phyloP scores from a whole-genome alignment of 2,329 filamentous ascomycete species.

The Ceratocystis smalleyi region DNA sequence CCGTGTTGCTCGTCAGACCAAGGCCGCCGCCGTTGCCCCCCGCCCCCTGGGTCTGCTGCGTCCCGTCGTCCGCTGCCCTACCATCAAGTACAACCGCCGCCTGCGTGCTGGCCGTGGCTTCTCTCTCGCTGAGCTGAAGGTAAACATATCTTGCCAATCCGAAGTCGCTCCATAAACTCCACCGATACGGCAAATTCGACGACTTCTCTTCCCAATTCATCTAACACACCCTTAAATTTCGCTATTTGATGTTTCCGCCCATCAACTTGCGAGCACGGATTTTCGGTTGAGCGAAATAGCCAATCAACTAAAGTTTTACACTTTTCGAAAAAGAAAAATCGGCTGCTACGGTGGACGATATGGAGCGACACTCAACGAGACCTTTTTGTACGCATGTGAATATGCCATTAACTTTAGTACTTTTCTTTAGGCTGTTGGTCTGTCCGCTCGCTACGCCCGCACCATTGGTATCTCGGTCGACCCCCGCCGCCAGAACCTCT shows the following conservation, averaged over 20 bases:
- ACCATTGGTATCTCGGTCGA: conserved; percentile 98
- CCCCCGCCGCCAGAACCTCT: conserved; percentile 90
- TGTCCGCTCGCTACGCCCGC: conserved; percentile 81
- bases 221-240: too few species aligned
- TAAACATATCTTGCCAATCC: conserved; percentile 30
- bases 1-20: conserved; percentile 78
- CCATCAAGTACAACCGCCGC: conserved; percentile 98
- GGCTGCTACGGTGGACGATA: not conserved
- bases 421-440: conserved; percentile 66
- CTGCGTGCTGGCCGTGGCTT: conserved; percentile 94
- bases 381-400: conserved; percentile 22
- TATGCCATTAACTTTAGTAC: conserved; percentile 18
- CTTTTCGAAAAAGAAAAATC: not conserved
- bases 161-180: conserved; percentile 1
- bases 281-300: not conserved
- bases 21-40: conserved; percentile 89
- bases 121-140: conserved; percentile 95
- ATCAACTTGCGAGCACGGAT: not conserved
- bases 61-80: conserved; percentile 93
- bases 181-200: not conserved
- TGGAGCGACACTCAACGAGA: not conserved
- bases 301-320: not conserved
- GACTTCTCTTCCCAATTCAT: not conserved
- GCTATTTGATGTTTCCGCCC: not conserved
- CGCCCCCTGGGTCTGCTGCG: conserved; percentile 94